phyloP scores from a whole-genome alignment of 75 land plant species.

The Picea glauca region DNA sequence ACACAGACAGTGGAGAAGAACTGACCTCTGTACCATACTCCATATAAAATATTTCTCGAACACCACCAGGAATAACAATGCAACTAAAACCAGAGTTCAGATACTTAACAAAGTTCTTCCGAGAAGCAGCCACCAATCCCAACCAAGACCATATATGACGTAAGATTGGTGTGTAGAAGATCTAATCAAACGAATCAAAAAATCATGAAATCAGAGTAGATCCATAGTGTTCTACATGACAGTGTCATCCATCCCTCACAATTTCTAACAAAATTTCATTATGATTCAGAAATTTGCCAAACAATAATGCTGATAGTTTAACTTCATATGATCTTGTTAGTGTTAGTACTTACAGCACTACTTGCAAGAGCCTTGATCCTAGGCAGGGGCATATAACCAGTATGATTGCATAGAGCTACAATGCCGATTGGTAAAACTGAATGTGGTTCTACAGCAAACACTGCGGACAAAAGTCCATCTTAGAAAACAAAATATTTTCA shows the following conservation, averaged over 20 bases:
- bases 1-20: neutral
- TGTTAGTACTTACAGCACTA: constrained; percentile 70
- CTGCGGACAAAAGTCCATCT: constrained; percentile 31
- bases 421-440: constrained; percentile 94
- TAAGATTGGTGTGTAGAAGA: constrained; percentile 84
- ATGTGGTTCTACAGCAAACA: constrained; percentile 94
- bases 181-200: constrained; percentile 31
- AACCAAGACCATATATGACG: constrained; percentile 98
- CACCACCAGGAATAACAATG: constrained; percentile 90
- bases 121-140: constrained; percentile 82
- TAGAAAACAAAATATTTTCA: neutral
- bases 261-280: neutral
- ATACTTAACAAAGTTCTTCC: constrained; percentile 52
- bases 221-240: neutral
- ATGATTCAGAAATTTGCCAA: neutral
- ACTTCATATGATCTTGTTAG: neutral
- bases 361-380: constrained; percentile 89
- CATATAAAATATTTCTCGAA: constrained; percentile 77
- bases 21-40: constrained; percentile 72
- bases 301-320: neutral
- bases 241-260: neutral
- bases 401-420: constrained; percentile 61
- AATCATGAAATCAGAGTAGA: neutral
- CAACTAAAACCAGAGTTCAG: constrained; percentile 75
- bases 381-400: constrained; percentile 75